Conservation (phyloP, 2,329 filamentous ascomycete genomes). For the Chaetothyriales sp. region DNA sequence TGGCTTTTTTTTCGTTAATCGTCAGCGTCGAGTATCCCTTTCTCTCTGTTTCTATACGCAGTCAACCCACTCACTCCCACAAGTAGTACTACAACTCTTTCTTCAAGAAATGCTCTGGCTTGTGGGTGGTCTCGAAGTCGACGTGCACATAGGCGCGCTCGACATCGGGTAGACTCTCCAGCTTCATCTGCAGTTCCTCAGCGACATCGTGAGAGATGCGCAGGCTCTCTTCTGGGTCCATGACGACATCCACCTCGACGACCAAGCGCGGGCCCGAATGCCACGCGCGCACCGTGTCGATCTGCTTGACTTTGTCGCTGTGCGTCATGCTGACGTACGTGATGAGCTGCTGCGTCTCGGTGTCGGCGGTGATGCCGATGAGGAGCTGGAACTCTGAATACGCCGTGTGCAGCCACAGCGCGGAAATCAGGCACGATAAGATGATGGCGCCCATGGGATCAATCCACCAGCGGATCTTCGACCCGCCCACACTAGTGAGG, state of each 20-base stretch:
- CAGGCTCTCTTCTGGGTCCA: slow-evolving; percentile 62
- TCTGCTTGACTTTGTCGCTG: slow-evolving; percentile 60
- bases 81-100: slow-evolving; percentile 40
- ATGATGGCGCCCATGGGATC: slow-evolving; percentile 84
- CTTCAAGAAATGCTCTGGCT: slow-evolving; percentile 67
- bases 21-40: neutral
- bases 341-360: slow-evolving; percentile 79
- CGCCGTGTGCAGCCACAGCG: slow-evolving; percentile 71
- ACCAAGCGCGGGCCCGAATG: slow-evolving; percentile 79
- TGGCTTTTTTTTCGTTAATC: neutral
- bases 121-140: slow-evolving; percentile 91
- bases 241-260: slow-evolving; percentile 92
- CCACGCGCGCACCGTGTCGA: slow-evolving; percentile 91
- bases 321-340: slow-evolving; percentile 95
- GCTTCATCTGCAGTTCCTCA: slow-evolving; percentile 83
- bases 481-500: slow-evolving; percentile 77
- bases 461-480: slow-evolving; percentile 85
- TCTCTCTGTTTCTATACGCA: neutral
- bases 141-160: slow-evolving; percentile 94
- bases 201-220: slow-evolving; percentile 80
- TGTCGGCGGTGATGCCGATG: slow-evolving; percentile 76
- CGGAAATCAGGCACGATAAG: slow-evolving; percentile 63
- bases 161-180: slow-evolving; percentile 81
- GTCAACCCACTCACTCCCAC: neutral
- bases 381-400: slow-evolving; percentile 82